Evolutionary conservation across 2,329 filamentous ascomycete species (phyloP).

Genomic region (Nannizziopsis arthrosporioides): DNA sequence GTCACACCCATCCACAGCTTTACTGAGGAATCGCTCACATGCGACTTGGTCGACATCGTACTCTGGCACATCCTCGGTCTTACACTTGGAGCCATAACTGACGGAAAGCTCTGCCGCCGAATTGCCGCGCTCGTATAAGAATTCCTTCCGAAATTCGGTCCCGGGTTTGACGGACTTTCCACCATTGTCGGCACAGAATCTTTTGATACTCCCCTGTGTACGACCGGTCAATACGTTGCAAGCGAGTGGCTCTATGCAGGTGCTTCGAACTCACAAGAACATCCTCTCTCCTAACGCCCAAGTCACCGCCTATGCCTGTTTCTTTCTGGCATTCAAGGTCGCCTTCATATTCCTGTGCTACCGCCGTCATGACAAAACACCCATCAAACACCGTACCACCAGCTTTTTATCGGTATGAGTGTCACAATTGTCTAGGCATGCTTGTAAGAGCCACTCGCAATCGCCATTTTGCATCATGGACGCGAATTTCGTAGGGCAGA

Average conservation of each 20-base stretch:
- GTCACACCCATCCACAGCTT: slow-evolving; percentile 6
- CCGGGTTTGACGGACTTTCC: not conserved
- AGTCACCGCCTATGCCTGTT: not conserved
- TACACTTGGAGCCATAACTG: slow-evolving; percentile 1
- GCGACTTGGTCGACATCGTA: slow-evolving; percentile 7
- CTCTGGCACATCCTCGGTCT: not conserved
- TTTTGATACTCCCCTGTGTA: slow-evolving; percentile 1
- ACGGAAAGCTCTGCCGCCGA: slow-evolving; percentile 3
- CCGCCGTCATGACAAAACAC: slow-evolving; percentile 1
- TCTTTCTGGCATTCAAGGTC: slow-evolving; percentile 7
- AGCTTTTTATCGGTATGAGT: not conserved
- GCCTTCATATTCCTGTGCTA: slow-evolving; percentile 7
- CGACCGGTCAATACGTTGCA: not conserved
- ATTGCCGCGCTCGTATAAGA: slow-evolving; percentile 3
- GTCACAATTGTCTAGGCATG: slow-evolving; percentile 7
- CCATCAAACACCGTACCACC: slow-evolving; percentile 2
- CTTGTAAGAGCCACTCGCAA: not conserved
- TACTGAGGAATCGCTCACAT: slow-evolving; percentile 5
- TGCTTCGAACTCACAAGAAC: not conserved
- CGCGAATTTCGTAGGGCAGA: slow-evolving; percentile 2
- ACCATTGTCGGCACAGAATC: not conserved
- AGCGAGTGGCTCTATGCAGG: not conserved
- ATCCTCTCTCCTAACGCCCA: slow-evolving; percentile 1
- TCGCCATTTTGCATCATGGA: not conserved
- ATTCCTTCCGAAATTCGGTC: not conserved